Conservation (phyloP, 345 rosid genomes). For the Arabidopsis suecica region DNA sequence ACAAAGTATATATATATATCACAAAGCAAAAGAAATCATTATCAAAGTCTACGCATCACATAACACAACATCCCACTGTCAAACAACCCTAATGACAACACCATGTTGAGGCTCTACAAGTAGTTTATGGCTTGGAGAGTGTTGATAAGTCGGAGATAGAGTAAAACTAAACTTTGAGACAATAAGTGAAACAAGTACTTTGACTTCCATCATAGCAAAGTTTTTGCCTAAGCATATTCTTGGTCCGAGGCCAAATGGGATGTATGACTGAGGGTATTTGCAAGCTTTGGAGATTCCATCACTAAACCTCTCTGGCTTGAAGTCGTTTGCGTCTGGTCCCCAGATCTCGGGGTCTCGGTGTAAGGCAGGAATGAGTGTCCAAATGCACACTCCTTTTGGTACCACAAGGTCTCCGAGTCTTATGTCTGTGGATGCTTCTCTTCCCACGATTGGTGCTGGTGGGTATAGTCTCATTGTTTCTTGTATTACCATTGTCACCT, state of each 20-base stretch:
- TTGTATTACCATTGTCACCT: slow-evolving; percentile 64
- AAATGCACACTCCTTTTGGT: slow-evolving; percentile 61
- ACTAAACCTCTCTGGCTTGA: slow-evolving; percentile 71
- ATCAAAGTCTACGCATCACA: background rate
- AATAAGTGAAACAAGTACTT: slow-evolving; percentile 59
- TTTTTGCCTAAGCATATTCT: slow-evolving; percentile 71
- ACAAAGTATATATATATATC: background rate
- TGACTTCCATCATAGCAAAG: slow-evolving; percentile 70
- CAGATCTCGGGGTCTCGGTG: slow-evolving; percentile 69
- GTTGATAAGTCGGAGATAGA: slow-evolving; percentile 64
- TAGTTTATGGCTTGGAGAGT: slow-evolving; percentile 61
- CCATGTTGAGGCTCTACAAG: slow-evolving; percentile 81
- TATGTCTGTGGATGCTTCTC: slow-evolving; percentile 66
- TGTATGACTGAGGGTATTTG: slow-evolving; percentile 64
- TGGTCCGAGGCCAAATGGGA: slow-evolving; percentile 79
- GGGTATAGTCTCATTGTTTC: slow-evolving; percentile 72
- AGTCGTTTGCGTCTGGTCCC: slow-evolving; percentile 74
- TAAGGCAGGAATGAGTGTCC: slow-evolving; percentile 62
- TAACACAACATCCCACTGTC: background rate
- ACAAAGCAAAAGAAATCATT: background rate
- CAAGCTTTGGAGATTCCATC: slow-evolving; percentile 75
- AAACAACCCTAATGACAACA: slow-evolving; percentile 50
- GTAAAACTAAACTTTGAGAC: slow-evolving; percentile 67
- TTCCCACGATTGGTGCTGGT: slow-evolving; percentile 63
- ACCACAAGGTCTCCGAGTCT: slow-evolving; percentile 58